phyloP scores from a whole-genome alignment of 768 basidiomycete genomes.

The Sutorius australiensis region DNA sequence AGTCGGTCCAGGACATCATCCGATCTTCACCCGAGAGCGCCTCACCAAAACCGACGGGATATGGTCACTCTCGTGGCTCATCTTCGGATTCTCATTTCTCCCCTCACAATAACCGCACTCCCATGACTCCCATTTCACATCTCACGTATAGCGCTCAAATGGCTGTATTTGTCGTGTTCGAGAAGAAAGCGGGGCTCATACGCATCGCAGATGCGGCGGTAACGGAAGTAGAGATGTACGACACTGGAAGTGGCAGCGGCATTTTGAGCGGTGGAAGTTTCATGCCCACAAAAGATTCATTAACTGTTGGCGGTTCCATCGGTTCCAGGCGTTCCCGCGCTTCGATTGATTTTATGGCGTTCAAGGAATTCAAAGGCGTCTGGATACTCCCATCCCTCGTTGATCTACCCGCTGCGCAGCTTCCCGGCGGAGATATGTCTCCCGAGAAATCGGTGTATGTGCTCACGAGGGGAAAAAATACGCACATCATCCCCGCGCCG shows the following conservation, averaged over 20 bases:
- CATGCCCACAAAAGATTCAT: constrained; percentile 20
- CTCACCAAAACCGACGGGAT: constrained; percentile 20
- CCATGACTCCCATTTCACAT: constrained; percentile 30
- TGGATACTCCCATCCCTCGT: constrained; percentile 28
- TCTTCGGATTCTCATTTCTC: constrained; percentile 39
- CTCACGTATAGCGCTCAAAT: constrained; percentile 65
- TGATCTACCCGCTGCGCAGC: constrained; percentile 22
- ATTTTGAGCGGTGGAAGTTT: constrained; percentile 20
- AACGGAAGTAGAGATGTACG: constrained; percentile 67
- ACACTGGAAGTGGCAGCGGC: constrained; percentile 19
- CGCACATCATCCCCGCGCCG: constrained; percentile 66
- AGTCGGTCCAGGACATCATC: constrained; percentile 52
- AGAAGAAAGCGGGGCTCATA: constrained; percentile 85
- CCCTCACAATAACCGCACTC: constrained; percentile 22
- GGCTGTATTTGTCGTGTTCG: constrained; percentile 78
- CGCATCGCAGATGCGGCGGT: constrained; percentile 78
- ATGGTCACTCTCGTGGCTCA: constrained; percentile 41
- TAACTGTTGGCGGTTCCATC: constrained; percentile 23
- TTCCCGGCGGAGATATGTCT: constrained; percentile 15
- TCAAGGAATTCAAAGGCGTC: constrained; percentile 32
- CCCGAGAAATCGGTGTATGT: constrained; percentile 48
- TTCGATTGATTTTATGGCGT: constrained; percentile 42
- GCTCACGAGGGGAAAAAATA: constrained; percentile 65
- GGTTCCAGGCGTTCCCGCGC: constrained; percentile 36
- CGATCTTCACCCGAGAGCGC: constrained; percentile 43